These are phyloP conservation scores for Solanum chacoense DNA, from an alignment of 305 asterid genomes.

Conservation along the genomic window DNA sequence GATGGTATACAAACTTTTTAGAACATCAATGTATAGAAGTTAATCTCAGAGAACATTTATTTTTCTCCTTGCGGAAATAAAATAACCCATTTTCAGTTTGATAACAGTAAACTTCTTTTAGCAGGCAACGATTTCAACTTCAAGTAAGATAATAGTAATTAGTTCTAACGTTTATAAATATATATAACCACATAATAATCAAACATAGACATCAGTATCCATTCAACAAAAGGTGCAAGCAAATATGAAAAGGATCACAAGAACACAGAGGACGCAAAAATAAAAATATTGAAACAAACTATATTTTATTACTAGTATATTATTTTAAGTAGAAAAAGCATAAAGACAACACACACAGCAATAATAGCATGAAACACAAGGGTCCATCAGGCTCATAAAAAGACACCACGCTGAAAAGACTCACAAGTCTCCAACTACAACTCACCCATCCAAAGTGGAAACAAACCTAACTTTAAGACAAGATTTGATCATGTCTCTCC, in stretches of 20 bases:
- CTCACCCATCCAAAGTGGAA: conserved; percentile 8
- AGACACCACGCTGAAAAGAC: conserved; percentile 6
- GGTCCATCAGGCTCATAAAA: conserved; percentile 6
- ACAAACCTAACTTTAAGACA: conserved; percentile 23
- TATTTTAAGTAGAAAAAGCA: not conserved
- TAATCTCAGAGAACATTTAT: not conserved
- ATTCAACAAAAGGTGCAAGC: not conserved
- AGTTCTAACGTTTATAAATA: not conserved
- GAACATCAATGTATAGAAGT: not conserved
- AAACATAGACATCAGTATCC: not conserved
- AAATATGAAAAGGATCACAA: not conserved
- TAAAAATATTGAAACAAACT: not conserved
- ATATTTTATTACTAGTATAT: not conserved
- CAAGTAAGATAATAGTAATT: not conserved
- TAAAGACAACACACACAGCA: not conserved
- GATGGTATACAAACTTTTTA: not conserved
- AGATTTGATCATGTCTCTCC: conserved; percentile 23
- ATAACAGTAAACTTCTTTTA: not conserved
- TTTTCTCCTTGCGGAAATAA: not conserved
- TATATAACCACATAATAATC: not conserved
- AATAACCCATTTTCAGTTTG: not conserved
- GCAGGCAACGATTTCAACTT: not conserved
- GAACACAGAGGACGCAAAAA: not conserved
- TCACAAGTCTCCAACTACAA: not conserved
- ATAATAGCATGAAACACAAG: conserved; percentile 3